phyloP scores from a whole-genome alignment of 2,329 filamentous ascomycete genomes.

The Zymoseptoria pseudotritici region DNA sequence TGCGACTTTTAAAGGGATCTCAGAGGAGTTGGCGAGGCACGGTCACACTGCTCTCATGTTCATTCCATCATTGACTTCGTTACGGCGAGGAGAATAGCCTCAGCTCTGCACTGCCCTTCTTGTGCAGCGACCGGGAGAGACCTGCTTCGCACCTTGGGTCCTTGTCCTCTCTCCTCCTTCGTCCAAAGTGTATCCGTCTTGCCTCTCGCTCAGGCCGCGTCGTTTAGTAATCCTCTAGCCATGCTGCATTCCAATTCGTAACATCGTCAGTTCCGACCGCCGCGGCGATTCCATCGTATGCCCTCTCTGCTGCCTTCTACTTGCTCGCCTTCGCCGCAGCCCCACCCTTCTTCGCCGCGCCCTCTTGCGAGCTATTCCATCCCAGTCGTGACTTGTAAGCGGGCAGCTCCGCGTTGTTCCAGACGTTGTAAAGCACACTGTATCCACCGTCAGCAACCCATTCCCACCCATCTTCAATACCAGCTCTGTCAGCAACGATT shows the following conservation, averaged over 20 bases:
- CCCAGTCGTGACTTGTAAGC: slow-evolving; percentile 31
- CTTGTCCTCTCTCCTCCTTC: background rate
- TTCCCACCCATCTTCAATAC: too few relatives aligned
- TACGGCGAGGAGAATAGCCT: background rate
- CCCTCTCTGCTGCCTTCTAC: background rate
- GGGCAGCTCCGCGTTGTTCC: slow-evolving; percentile 35
- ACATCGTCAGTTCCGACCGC: background rate
- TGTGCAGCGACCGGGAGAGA: background rate
- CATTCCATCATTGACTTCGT: background rate
- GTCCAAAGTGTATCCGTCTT: background rate
- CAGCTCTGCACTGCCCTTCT: background rate
- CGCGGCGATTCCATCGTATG: background rate
- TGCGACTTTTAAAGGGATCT: background rate
- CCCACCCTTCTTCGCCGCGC: slow-evolving; percentile 2
- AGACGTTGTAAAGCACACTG: slow-evolving; percentile 44
- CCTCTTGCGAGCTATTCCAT: slow-evolving; percentile 23
- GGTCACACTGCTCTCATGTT: background rate
- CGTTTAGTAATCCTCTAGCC: background rate
- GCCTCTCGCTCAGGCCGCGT: background rate
- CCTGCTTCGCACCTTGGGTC: background rate
- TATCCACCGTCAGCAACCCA: background rate
- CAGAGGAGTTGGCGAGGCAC: background rate
- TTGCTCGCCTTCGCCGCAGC: slow-evolving; percentile 3
- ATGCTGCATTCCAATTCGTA: background rate
- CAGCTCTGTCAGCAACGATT: too few relatives aligned